A percentile compares a stretch with the other conserved stretches of the same genome.
phyloP scores from a whole-genome alignment of 106 monocot genomes.

The Phalaenopsis equestris region DNA sequence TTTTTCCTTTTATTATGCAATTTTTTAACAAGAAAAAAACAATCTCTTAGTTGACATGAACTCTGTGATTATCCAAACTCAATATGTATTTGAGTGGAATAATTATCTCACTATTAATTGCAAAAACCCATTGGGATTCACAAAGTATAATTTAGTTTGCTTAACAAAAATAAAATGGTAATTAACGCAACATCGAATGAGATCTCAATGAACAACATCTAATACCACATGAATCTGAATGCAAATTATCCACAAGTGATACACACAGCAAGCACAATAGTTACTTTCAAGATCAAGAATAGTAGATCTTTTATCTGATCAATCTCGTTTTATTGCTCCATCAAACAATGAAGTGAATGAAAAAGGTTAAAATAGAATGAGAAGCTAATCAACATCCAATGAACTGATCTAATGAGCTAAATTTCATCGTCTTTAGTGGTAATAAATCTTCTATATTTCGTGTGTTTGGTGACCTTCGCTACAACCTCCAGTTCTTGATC shows the following conservation, averaged over 20 bases:
- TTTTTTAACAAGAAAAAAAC: no score
- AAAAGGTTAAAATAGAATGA: background rate
- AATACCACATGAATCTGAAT: background rate
- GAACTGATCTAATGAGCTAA: background rate
- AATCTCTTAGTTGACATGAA: no score
- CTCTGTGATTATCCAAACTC: no score
- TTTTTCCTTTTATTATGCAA: no score
- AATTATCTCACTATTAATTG: no score
- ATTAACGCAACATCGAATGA: no score
- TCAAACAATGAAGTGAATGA: background rate
- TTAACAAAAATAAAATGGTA: no score
- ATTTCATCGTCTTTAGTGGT: background rate
- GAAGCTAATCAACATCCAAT: background rate
- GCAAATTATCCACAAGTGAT: background rate
- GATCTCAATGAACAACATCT: no score
- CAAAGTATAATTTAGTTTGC: no score
- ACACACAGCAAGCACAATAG: background rate
- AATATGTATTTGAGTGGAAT: no score
- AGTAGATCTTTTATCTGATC: background rate
- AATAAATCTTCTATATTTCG: constrained; percentile 15
- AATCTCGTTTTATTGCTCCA: background rate
- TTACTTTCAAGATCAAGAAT: background rate
- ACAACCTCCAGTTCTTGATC: constrained; percentile 23
- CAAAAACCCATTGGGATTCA: no score
- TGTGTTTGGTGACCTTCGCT: constrained; percentile 28